These are phyloP conservation scores for Tanacetum coccineum DNA, from an alignment of 129 eudicot species.

Conservation along the genomic window DNA sequence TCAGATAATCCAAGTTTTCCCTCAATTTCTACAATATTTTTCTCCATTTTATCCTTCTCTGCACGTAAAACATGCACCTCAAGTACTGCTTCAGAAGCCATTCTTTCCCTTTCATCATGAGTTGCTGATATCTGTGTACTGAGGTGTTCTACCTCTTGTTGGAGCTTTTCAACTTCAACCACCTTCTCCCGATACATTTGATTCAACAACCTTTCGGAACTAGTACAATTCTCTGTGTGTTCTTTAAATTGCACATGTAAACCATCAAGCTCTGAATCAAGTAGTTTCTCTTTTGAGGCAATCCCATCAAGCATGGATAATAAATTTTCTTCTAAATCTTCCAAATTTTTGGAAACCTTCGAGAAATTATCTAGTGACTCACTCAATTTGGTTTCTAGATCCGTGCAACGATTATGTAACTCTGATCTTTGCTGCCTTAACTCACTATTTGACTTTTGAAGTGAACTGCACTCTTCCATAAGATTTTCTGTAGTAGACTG, in stretches of 20 bases:
- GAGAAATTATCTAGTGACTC: conserved; percentile 40
- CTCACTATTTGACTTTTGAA: conserved; percentile 58
- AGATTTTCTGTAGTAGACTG: conserved; percentile 57
- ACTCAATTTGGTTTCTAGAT: conserved; percentile 45
- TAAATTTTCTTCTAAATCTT: conserved; percentile 38
- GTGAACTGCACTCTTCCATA: conserved; percentile 52
- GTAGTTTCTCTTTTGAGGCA: conserved; percentile 40
- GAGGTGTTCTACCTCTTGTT: conserved; percentile 47
- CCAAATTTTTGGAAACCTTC: conserved; percentile 36
- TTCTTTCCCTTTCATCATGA: conserved; percentile 44
- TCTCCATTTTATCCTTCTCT: conserved; percentile 40
- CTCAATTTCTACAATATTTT: conserved; percentile 34
- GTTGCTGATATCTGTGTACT: conserved; percentile 46
- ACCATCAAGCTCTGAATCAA: conserved; percentile 42
- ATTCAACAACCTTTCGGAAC: conserved; percentile 33
- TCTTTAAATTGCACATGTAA: conserved; percentile 32
- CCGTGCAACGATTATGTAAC: conserved; percentile 32
- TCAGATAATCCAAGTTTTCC: conserved; percentile 35
- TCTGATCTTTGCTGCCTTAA: conserved; percentile 51
- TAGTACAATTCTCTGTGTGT: conserved; percentile 35
- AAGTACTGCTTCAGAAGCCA: conserved; percentile 42
- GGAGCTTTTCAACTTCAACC: conserved; percentile 47
- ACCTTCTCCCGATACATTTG: conserved; percentile 42
- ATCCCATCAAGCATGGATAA: conserved; percentile 31
- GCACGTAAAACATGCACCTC: conserved; percentile 53